Base-by-base conservation (phyloP, 768 basidiomycete species). In the Rhizopogon rudus region DNA sequence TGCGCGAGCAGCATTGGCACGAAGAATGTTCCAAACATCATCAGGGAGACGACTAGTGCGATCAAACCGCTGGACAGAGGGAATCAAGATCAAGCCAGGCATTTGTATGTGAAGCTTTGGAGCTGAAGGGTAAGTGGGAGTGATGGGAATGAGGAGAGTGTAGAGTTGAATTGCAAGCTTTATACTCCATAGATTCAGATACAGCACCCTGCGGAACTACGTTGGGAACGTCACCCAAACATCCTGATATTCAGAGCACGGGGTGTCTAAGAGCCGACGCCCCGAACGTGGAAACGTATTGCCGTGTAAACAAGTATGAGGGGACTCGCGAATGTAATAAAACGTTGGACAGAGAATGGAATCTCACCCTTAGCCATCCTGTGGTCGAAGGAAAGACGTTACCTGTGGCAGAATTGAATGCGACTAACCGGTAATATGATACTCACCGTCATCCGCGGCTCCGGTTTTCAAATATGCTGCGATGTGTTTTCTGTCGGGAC, bases 1-100 rank as follows among this genome's bases (percentile, higher is more conserved):
- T 9, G 75, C 70, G 28, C 66, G 60, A 1, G 59, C 60, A 44
- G 75, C 72, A 10, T 73, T 58, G 17, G 44, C 53, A 13, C 29
- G 52, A 33, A 77, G 58, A 8, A 60, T 59, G 2, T 37, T 55
- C 71, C 71, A 73, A 3, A 77, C 71, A 3, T 56, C 46, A 0
- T 20, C 12, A 4, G 60, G 49, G 13, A 79, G 8, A 56, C 58
- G 0, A 52, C 25, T 42, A 20, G 65, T 60, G 13, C 56, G 53
- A 5, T 49, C 44, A 57, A 66, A 8, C 51, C 6, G 14, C 10
- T 20, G 22, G 51, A 55, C 45, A 53, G 49, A 29, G 28, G 44
- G 42, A 48, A 6, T 25, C 37, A 31, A 44, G 54, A 6, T 25
- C 37, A 31, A 44, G 54, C n/a, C 48, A 45, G 61, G 33, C 69